These are phyloP conservation scores for Penicillium olsonii DNA, from an alignment of 2,329 filamentous ascomycete species.

Conservation along the genomic window DNA sequence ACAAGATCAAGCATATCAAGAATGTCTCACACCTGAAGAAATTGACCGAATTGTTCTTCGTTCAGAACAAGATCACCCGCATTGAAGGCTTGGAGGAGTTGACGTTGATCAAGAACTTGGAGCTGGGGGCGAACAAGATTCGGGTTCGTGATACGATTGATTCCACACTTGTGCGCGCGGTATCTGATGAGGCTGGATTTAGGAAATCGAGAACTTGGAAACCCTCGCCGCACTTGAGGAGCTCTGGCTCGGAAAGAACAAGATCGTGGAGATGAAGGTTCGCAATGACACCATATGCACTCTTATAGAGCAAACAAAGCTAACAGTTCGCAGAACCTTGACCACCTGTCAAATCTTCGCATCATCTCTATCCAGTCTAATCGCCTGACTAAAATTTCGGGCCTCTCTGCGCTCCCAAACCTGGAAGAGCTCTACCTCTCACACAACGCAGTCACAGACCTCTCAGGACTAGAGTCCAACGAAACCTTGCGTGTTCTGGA, in stretches of 20 bases:
- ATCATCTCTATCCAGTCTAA: conserved; percentile 96
- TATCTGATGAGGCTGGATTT: conserved; percentile 9
- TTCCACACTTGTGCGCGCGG: neutral
- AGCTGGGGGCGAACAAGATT: conserved; percentile 90
- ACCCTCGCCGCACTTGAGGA: conserved; percentile 76
- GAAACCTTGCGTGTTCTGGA: conserved; percentile 75
- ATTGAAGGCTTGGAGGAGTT: conserved; percentile 84
- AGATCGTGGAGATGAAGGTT: conserved; percentile 78
- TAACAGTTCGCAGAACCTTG: conserved; percentile 57
- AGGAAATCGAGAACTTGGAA: conserved; percentile 82
- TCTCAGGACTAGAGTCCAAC: conserved; percentile 71
- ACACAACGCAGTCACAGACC: conserved; percentile 81
- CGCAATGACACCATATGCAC: neutral
- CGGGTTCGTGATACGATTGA: conserved; percentile 47
- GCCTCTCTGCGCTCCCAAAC: conserved; percentile 69
- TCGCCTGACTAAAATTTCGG: conserved; percentile 76
- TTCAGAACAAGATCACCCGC: conserved; percentile 87
- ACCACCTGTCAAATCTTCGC: conserved; percentile 73
- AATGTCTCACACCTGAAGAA: conserved; percentile 75
- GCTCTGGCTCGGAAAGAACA: conserved; percentile 95
- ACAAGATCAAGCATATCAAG: conserved; percentile 99
- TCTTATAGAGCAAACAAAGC: neutral
- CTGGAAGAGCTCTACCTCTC: conserved; percentile 95
- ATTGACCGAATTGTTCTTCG: conserved; percentile 83
- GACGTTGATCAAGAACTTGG: conserved; percentile 74